phyloP scores from a whole-genome alignment of 129 eudicot genomes.

The Flaveria ramosissima region DNA sequence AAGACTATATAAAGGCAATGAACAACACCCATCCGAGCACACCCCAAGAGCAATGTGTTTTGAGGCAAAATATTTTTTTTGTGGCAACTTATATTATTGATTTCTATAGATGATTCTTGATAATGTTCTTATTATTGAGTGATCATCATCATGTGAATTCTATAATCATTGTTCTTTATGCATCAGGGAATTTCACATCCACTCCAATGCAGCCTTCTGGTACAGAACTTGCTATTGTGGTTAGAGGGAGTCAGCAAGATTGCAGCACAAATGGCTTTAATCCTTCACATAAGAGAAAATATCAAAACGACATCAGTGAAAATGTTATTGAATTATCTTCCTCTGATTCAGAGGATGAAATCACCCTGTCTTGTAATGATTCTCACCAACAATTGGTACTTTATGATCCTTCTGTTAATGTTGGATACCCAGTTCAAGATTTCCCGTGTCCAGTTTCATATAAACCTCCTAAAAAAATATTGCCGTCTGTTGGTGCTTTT shows the following conservation, averaged over 20 bases:
- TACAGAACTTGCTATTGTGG: constrained; percentile 38
- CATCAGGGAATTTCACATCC: constrained; percentile 32
- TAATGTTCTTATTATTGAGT: neutral
- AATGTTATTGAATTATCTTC: constrained; percentile 35
- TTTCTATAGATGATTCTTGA: neutral
- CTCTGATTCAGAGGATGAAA: constrained; percentile 37
- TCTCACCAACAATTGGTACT: constrained; percentile 60
- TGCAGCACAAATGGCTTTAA: constrained; percentile 6
- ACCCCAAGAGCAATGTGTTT: constrained; percentile 67
- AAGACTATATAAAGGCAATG: neutral
- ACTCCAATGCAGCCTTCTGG: constrained; percentile 44
- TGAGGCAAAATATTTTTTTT: constrained; percentile 56
- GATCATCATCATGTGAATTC: neutral
- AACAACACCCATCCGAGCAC: constrained; percentile 46
- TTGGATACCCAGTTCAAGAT: constrained; percentile 27
- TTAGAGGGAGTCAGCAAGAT: constrained; percentile 23
- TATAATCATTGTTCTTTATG: constrained; percentile 7
- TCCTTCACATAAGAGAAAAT: constrained; percentile 9
- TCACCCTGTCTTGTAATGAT: constrained; percentile 31
- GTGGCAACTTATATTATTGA: constrained; percentile 11
- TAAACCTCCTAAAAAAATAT: constrained; percentile 28
- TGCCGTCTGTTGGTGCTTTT: constrained; percentile 76
- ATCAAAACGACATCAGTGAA: constrained; percentile 27
- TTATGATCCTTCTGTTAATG: constrained; percentile 50
- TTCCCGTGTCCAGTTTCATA: constrained; percentile 33